These are phyloP conservation scores for Xylariaceae sp. DNA, from an alignment of 2,329 filamentous ascomycete species.

Conservation along the genomic window DNA sequence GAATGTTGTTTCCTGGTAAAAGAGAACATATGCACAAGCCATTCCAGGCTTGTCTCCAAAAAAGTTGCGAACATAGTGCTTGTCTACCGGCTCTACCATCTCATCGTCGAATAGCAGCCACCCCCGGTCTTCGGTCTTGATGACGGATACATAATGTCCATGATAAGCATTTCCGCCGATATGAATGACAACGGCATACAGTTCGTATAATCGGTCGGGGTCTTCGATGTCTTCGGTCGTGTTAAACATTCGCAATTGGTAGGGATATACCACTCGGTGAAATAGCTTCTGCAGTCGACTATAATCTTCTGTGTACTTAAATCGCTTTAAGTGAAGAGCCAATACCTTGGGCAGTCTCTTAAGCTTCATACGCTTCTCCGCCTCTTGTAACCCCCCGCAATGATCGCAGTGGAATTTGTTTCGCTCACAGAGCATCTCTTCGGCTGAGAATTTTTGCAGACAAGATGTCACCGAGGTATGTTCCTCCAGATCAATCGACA, in stretches of 20 bases:
- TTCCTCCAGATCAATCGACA: conserved; percentile 92
- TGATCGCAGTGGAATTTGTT: conserved; percentile 99
- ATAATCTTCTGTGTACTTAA: conserved; percentile 97
- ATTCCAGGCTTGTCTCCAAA: conserved; percentile 89
- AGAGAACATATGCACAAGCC: conserved; percentile 93
- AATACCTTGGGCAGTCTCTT: conserved; percentile 88
- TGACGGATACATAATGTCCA: conserved; percentile 94
- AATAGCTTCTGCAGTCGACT: conserved; percentile 93
- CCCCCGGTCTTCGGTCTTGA: conserved; percentile 92
- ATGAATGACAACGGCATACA: conserved; percentile 95
- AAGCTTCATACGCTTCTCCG: conserved; percentile 99
- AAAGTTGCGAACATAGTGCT: conserved; percentile 92
- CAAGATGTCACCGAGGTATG: conserved; percentile 96
- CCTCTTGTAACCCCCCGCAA: conserved; percentile 92
- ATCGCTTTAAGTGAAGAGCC: conserved; percentile 89
- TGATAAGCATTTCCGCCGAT: conserved; percentile 96
- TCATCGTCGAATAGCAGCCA: conserved; percentile 98
- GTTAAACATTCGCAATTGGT: conserved; percentile 93
- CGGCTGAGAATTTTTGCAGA: conserved; percentile 89
- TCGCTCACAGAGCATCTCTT: conserved; percentile 96
- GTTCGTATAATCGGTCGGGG: conserved; percentile 86
- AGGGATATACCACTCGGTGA: conserved; percentile 93
- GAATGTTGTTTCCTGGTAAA: conserved; percentile 86
- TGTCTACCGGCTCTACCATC: conserved; percentile 96
- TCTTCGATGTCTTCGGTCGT: conserved; percentile 94